Base-by-base conservation (phyloP, 371 early-diverging fungal genomes). In the Rhizopus sp. region DNA sequence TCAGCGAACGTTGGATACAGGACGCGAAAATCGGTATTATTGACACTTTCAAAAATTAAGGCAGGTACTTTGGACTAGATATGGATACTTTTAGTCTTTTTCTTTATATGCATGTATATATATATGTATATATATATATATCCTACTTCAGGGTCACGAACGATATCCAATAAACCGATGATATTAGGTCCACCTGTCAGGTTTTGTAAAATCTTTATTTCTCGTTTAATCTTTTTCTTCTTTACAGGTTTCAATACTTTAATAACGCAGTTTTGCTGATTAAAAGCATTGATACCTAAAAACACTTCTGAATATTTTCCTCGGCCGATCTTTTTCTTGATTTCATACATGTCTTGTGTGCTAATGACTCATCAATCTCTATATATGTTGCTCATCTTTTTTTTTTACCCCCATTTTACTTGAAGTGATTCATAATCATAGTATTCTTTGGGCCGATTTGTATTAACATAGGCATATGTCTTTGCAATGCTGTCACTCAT, bases 251-350 rank as follows among this genome's bases (percentile, higher is more conserved):
- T 99, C 55, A 99, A 82, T 8, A 99, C 99, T 80, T 99, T 99
- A 84, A 99, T 99, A 63, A 99, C 96, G 74, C 96, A 94, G 66
- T 92, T 87, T 60, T 88, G 80, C 60, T 83, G 73, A 70, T 85
- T 86, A 47, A 78, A 75, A 38, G 92, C 77, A 73, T 93, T 94
- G 61, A 93, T 75, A n/a, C 99, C 99, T 75, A 95, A 94, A 79
- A 99, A 99, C 7, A 99, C 99, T 79, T 99, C 99, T 0, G 98
- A 98, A 86, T 99, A 99, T 82, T 99, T 99, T 60, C 99, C 99
- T 55, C 98, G 90, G 38, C 99, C 99, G 55, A 99, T 85, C 77
- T 96, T 97, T 60, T 92, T 87, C 46, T 92, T 85, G 55, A 99
- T 97, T 76, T 96, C 96, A 77, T 99, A 99, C 72, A 93, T 92